Conservation (phyloP, 345 rosid species). For the Eucalyptus brandiana region DNA sequence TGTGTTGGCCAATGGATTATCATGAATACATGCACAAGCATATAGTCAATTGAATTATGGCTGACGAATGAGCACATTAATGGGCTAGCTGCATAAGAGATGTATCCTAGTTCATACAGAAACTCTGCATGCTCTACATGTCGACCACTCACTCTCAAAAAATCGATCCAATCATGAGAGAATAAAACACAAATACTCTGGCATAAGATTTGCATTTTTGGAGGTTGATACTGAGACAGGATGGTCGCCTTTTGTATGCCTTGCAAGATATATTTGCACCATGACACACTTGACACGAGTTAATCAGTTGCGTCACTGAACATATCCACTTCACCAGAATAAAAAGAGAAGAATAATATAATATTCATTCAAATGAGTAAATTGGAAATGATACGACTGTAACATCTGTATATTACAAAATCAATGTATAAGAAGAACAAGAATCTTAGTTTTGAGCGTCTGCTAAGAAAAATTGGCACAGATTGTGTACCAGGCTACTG, state of each 20-base stretch:
- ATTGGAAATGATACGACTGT: neutral
- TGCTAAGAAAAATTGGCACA: neutral
- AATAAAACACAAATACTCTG: neutral
- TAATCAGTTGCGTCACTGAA: neutral
- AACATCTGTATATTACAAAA: neutral
- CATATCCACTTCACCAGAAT: neutral
- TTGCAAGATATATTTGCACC: neutral
- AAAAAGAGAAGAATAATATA: neutral
- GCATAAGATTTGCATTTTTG: neutral
- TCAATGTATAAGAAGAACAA: neutral
- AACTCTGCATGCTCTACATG: neutral
- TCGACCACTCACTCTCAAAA: neutral
- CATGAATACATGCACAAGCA: neutral
- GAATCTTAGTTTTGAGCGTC: neutral
- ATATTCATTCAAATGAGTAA: neutral
- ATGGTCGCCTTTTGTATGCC: neutral
- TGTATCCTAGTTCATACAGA: neutral
- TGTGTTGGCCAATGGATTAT: neutral
- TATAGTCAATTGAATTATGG: neutral
- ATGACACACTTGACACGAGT: neutral
- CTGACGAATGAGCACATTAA: neutral
- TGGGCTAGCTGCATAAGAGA: neutral
- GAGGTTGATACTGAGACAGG: neutral
- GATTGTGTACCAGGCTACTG: neutral
- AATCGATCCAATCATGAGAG: neutral